A percentile compares a stretch with the other conserved stretches of the same genome.
Conservation (phyloP, 768 basidiomycete species). For the Auricularia heimuer region DNA sequence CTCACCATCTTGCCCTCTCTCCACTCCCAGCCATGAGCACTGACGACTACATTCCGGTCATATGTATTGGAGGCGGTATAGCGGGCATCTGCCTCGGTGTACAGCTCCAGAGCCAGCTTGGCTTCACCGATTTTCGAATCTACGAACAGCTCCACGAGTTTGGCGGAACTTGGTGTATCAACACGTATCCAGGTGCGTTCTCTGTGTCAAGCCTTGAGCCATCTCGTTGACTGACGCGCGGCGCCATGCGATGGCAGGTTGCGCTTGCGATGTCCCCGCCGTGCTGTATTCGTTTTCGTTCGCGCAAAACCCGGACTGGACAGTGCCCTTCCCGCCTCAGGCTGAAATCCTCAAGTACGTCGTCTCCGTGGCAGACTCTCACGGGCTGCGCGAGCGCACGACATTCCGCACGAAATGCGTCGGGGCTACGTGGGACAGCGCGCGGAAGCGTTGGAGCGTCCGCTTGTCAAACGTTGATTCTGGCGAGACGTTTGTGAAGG, state of each 20-base stretch:
- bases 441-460: not conserved
- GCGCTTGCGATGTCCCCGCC: not conserved
- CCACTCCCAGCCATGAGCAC: not conserved
- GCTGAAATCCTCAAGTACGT: not conserved
- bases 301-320: slow-evolving; percentile 9
- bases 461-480: not conserved
- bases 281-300: slow-evolving; percentile 8
- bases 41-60: not conserved
- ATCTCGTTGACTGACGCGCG: not conserved
- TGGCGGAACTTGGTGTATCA: slow-evolving; percentile 13
- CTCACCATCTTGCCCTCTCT: not conserved
- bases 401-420: not conserved
- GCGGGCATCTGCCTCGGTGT: slow-evolving; percentile 14
- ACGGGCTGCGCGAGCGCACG: not conserved
- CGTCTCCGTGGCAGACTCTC: not conserved
- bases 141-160: slow-evolving; percentile 11
- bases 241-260: not conserved
- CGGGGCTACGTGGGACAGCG: not conserved
- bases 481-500: not conserved
- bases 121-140: slow-evolving; percentile 13
- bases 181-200: slow-evolving; percentile 4
- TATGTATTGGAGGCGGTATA: slow-evolving; percentile 15
- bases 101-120: slow-evolving; percentile 14
- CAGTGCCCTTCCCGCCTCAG: slow-evolving; percentile 5
- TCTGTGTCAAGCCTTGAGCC: not conserved